Conservation (phyloP, 1,284 basidiomycete species). For the Rhodotorula sp. region DNA sequence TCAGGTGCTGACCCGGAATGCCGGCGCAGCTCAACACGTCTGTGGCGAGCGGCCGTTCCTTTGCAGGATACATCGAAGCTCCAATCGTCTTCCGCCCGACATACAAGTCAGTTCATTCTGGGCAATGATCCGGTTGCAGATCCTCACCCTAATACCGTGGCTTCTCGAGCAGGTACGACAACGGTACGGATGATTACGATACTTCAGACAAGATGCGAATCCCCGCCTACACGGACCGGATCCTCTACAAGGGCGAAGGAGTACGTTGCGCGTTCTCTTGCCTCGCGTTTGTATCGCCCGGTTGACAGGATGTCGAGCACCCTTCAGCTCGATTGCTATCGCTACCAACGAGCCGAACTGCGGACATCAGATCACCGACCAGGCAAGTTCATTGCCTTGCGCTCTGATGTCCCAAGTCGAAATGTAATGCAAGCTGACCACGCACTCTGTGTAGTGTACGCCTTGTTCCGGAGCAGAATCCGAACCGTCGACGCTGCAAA, state of each 20-base stretch:
- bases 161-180: constrained; percentile 44
- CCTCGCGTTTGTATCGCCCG: no score
- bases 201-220: constrained; percentile 93
- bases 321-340: constrained; percentile 44
- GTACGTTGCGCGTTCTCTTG: constrained; percentile 54
- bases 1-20: neutral
- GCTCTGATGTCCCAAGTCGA: neutral
- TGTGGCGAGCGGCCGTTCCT: constrained; percentile 63
- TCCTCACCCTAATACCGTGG: no score
- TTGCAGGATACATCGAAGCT: constrained; percentile 82
- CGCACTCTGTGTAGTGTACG: constrained; percentile 63
- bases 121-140: no score
- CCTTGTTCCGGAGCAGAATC: constrained; percentile 72
- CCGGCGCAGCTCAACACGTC: constrained; percentile 13
- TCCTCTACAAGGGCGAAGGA: constrained; percentile 72
- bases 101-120: constrained; percentile 50
- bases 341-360: constrained; percentile 67
- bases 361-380: constrained; percentile 91
- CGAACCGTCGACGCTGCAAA: constrained; percentile 74
- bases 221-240: constrained; percentile 97
- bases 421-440: neutral
- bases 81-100: constrained; percentile 83
- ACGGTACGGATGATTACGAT: constrained; percentile 76
- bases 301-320: constrained; percentile 16
- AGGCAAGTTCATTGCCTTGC: constrained; percentile 53